Evolutionary conservation across 2,329 filamentous ascomycete genomes (phyloP), one percentile per base, ranked within the genome.

Genomic region (Mariannaea elegans): DNA sequence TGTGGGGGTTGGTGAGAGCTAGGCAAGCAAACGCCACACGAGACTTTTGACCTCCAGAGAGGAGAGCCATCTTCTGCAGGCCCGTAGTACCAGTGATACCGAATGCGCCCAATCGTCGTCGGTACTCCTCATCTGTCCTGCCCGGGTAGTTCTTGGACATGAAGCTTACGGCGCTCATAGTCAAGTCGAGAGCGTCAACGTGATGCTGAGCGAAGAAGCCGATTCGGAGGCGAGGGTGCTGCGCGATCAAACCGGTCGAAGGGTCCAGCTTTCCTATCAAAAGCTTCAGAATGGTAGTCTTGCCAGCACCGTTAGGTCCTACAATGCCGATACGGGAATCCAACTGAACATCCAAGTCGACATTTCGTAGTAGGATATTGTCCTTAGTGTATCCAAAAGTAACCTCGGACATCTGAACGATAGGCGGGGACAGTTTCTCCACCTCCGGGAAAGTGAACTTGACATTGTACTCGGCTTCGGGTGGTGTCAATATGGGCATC

Each of bases 121-220:
- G 92, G 79, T 99, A 99, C 75, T 99, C 95, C 78, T 99, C 95
- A 75, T 99, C 95, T 8, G 92, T 92, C 76, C 88, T 92, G 56
- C 95, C 95, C 0, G 92, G 94, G 75, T 95, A 98, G 49, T 83
- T 90, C 78, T 92, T 94, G 27, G 95, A 87, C 94, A 99, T 98
- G 84, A 98, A 99, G 62, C 90, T 91, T 55, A 99, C 95, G 23
- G 95, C 93, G 69, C 91, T 95, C 66, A 87, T 88, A 64, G 87
- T 95, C 66, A 99, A 83, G 75, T 99, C 95, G 45, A 99, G 84
- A 12, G 94, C 94, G 76, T 99, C 95, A 66, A 99, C 93, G 82
- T 99, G 95, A 77, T 99, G 95, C 79, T 99, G 95, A 4, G 95
- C 95, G 73, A 99, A 99, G 86, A 96, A 99, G 42, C 95, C 95